Percentiles rank a stretch among this genome's conserved stretches.
These are phyloP conservation scores for Haberlea rhodopensis DNA, from an alignment of 257 asterid genomes.

Conservation along the genomic window DNA sequence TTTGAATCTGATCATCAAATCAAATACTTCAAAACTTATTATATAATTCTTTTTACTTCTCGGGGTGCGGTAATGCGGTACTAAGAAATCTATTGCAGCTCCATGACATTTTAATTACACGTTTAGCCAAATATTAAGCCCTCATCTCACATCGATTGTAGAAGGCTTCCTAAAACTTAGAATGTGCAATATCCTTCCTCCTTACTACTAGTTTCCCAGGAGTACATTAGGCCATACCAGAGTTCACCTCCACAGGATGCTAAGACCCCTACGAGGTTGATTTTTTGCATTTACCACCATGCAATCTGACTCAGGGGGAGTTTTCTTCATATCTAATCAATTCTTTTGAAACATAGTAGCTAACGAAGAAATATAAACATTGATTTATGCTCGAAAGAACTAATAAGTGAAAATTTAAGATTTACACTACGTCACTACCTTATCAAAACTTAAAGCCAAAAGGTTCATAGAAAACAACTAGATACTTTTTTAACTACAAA, in stretches of 20 bases:
- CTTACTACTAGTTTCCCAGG: not conserved
- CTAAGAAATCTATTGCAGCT: too few relatives aligned
- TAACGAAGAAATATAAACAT: not conserved
- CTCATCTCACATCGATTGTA: not conserved
- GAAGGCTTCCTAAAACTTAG: not conserved
- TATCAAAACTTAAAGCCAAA: too few relatives aligned
- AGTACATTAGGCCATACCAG: not conserved
- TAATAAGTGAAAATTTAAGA: not conserved
- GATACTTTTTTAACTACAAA: not conserved
- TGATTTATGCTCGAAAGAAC: not conserved
- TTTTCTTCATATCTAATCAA: slow-evolving; percentile 2
- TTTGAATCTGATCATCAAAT: not conserved
- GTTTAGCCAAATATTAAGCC: too few relatives aligned
- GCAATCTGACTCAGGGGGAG: not conserved
- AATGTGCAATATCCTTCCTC: not conserved
- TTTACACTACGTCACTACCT: not conserved
- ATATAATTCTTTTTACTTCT: not conserved
- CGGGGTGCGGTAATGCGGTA: too few relatives aligned
- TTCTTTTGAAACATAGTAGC: not conserved
- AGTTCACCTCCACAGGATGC: not conserved
- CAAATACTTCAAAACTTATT: not conserved
- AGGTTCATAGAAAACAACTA: not conserved
- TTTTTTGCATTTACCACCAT: not conserved
- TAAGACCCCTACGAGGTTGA: not conserved
- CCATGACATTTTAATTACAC: too few relatives aligned